Evolutionary conservation across 768 basidiomycete species (phyloP).

Genomic region (Pleurotus sapidus): DNA sequence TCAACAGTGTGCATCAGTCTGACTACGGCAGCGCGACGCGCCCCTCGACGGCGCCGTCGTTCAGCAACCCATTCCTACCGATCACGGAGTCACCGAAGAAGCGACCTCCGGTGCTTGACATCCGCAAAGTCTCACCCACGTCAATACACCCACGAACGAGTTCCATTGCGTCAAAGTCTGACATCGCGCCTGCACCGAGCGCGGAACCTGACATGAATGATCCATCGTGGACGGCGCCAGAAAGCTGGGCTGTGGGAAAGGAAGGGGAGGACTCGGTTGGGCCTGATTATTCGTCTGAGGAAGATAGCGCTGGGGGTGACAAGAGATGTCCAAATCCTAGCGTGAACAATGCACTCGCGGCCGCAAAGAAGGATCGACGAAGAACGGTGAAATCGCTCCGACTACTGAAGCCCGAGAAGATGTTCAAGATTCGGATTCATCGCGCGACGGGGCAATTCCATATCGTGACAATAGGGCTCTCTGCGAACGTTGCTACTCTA

Average conservation of each 20-base stretch:
- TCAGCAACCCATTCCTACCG: constrained; percentile 40
- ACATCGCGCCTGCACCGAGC: neutral
- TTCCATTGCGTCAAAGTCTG: constrained; percentile 9
- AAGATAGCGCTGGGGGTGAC: constrained; percentile 24
- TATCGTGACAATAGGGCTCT: constrained; percentile 59
- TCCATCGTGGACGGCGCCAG: constrained; percentile 63
- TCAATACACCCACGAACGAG: constrained; percentile 21
- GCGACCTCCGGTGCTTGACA: constrained; percentile 16
- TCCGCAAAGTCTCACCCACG: constrained; percentile 53
- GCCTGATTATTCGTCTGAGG: constrained; percentile 40
- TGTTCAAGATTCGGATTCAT: constrained; percentile 73
- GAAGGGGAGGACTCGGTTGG: constrained; percentile 36
- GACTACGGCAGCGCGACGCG: constrained; percentile 23
- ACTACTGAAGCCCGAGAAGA: neutral
- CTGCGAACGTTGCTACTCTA: constrained; percentile 68
- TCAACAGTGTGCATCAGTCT: constrained; percentile 28
- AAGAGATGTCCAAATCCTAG: neutral
- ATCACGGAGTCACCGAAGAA: constrained; percentile 21
- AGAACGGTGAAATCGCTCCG: constrained; percentile 8
- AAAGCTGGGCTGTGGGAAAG: constrained; percentile 73
- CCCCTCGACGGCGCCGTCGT: constrained; percentile 27
- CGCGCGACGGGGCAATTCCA: constrained; percentile 71
- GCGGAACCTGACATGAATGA: constrained; percentile 12
- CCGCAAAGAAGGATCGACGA: constrained; percentile 7
- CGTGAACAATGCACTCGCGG: neutral